phyloP scores from a whole-genome alignment of 2,329 filamentous ascomycete genomes.

The Zalaria obscura region DNA sequence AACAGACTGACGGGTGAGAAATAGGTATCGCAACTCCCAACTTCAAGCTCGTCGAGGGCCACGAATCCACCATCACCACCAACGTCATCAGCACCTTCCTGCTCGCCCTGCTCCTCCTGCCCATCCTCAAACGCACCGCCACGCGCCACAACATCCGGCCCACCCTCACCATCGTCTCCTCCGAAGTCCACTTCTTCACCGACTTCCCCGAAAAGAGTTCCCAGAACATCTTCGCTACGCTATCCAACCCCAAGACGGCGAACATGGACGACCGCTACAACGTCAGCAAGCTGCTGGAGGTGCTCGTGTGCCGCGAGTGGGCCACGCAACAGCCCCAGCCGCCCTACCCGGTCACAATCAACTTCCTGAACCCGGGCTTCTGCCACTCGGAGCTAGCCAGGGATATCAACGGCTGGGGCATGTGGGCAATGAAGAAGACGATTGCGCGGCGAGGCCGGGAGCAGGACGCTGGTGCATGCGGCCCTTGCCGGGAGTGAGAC shows the following conservation, averaged over 20 bases:
- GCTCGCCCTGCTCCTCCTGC: constrained; percentile 34
- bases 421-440: constrained; percentile 13
- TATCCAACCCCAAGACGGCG: constrained; percentile 22
- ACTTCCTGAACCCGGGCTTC: constrained; percentile 38
- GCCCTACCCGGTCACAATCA: constrained; percentile 29
- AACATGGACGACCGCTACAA: constrained; percentile 29
- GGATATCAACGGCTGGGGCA: constrained; percentile 11
- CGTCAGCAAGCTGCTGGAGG: constrained; percentile 34
- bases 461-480: constrained; percentile 25
- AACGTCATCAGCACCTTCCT: constrained; percentile 42
- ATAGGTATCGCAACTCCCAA: constrained; percentile 21
- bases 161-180: constrained; percentile 24
- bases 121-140: constrained; percentile 33
- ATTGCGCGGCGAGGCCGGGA: constrained; percentile 24
- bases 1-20: neutral
- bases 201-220: constrained; percentile 23
- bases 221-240: constrained; percentile 19
- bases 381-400: constrained; percentile 34
- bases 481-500: constrained; percentile 19
- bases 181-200: constrained; percentile 27
- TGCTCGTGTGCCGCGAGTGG: constrained; percentile 29
- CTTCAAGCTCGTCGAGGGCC: constrained; percentile 24
- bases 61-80: constrained; percentile 36
- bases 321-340: constrained; percentile 15
- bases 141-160: constrained; percentile 19